Percentiles rank a stretch among this genome's conserved stretches.
Evolutionary conservation across 2,329 filamentous ascomycete species (phyloP).

Genomic region (Mycocentrospora acerina): DNA sequence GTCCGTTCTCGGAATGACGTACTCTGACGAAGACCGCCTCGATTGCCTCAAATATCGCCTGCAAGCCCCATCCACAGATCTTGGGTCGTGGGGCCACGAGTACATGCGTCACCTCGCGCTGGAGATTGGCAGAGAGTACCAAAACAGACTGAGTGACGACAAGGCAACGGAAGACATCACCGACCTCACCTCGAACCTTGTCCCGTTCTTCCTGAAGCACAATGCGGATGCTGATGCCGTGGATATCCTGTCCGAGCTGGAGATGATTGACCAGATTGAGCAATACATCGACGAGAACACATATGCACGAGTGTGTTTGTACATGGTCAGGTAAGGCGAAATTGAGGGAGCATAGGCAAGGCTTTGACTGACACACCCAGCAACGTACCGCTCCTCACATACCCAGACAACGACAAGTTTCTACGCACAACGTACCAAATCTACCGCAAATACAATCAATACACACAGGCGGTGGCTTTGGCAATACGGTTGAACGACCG

Average conservation of each 20-base stretch:
- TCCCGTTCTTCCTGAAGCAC: slow-evolving; percentile 94
- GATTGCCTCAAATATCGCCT: slow-evolving; percentile 96
- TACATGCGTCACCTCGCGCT: slow-evolving; percentile 94
- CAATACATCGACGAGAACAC: slow-evolving; percentile 92
- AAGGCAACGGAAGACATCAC: slow-evolving; percentile 81
- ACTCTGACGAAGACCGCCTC: slow-evolving; percentile 91
- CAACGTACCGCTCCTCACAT: slow-evolving; percentile 97
- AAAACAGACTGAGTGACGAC: slow-evolving; percentile 81
- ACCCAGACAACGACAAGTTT: slow-evolving; percentile 95
- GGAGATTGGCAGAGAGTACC: slow-evolving; percentile 94
- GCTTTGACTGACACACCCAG: slow-evolving; percentile 43
- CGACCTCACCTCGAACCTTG: slow-evolving; percentile 78
- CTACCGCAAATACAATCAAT: slow-evolving; percentile 89
- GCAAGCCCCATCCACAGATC: slow-evolving; percentile 84
- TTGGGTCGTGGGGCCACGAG: slow-evolving; percentile 97
- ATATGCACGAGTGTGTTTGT: slow-evolving; percentile 88
- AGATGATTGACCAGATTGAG: slow-evolving; percentile 91
- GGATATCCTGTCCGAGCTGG: slow-evolving; percentile 92
- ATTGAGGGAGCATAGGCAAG: neutral
- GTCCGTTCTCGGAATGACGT: slow-evolving; percentile 98
- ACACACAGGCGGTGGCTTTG: slow-evolving; percentile 88
- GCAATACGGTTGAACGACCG: slow-evolving; percentile 91
- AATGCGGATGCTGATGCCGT: slow-evolving; percentile 98
- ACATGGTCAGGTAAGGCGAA: slow-evolving; percentile 75
- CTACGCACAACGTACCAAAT: slow-evolving; percentile 90